Base-by-base conservation (phyloP, 2,329 filamentous ascomycete species). In the Alternaria angustiovoidea region DNA sequence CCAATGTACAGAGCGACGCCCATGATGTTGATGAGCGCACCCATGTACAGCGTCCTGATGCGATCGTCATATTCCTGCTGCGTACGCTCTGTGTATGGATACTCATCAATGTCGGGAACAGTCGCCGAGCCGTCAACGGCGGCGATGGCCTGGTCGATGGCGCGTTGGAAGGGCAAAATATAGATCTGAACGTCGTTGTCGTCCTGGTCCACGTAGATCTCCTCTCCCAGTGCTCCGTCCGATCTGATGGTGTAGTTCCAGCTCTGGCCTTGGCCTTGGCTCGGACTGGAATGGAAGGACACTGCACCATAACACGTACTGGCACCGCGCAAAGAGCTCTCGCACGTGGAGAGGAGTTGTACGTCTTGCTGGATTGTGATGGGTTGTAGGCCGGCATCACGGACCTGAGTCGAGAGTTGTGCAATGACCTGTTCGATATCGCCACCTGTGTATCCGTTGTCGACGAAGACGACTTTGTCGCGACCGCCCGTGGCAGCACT, bases 191-290 rank as follows among this genome's bases (percentile, higher is more conserved):
- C 87, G 74, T 92, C 90, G 72, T 96, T 96, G 65, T 85, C 83
- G 44, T 83, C 78, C n/a, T 82, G 81, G 34, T 88, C 82, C 30
- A 90, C 86, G 64, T 89, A 84, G 62, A 96, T 88, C 55, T 85
- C 86, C 7, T 79, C 75, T 20, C 89, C 89, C 58, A 96, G 83
- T 0, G 87, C 83, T 36, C 89, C 89, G 74, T 97, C 94, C 3
- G 88, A 88, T 57, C 91, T 85, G 26, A 97, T 83, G 0, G 92
- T 94, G 74, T 97, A 97, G 78, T 95, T 96, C 94, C 94, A 97
- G 44, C 86, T 78, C 2, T 85, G 85, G 7, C 84, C 85, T 1
- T 75, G 64, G 9, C 92, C 92, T 79, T 95, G 89, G 1, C 79
- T 84, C 0, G 93, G 92, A 5, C 92, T 96, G 0, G 89, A 89